Percentiles rank a stretch among this genome's conserved stretches.
Conservation (phyloP, 1,284 basidiomycete species). For the Cerioporus squamosus region DNA sequence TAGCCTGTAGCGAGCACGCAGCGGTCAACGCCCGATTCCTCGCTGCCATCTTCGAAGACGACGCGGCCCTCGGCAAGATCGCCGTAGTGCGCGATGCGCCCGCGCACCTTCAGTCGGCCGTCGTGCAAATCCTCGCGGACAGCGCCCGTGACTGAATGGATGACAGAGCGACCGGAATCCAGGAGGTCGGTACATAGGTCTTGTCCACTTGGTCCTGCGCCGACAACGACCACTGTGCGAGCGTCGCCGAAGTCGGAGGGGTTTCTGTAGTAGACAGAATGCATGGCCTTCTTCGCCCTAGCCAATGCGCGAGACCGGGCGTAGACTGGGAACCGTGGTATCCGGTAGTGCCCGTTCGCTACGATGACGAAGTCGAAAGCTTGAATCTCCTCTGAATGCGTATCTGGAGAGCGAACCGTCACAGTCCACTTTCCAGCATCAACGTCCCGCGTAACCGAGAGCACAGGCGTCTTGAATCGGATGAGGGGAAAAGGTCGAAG, state of each 20-base stretch:
- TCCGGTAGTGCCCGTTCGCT: slow-evolving; percentile 73
- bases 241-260: slow-evolving; percentile 47
- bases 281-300: slow-evolving; percentile 51
- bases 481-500: slow-evolving; percentile 63
- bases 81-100: slow-evolving; percentile 43
- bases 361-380: slow-evolving; percentile 67
- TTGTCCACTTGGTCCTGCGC: slow-evolving; percentile 68
- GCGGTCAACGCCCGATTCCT: slow-evolving; percentile 57
- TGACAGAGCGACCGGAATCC: slow-evolving; percentile 45
- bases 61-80: slow-evolving; percentile 50
- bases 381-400: slow-evolving; percentile 30
- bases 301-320: slow-evolving; percentile 64
- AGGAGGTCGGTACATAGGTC: slow-evolving; percentile 68
- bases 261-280: slow-evolving; percentile 70
- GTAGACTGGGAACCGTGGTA: slow-evolving; percentile 63
- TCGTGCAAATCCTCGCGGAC: slow-evolving; percentile 32
- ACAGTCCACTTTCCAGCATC: slow-evolving; percentile 50
- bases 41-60: slow-evolving; percentile 61
- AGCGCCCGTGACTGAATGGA: slow-evolving; percentile 58
- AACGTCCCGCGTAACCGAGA: slow-evolving; percentile 43
- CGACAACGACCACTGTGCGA: slow-evolving; percentile 64
- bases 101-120: slow-evolving; percentile 47
- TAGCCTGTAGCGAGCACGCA: slow-evolving; percentile 80
- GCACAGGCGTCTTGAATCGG: slow-evolving; percentile 54
- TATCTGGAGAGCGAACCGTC: slow-evolving; percentile 10